Evolutionary conservation across 2,329 filamentous ascomycete genomes (phyloP), one percentile per base, ranked within the genome.

Genomic region (Penicillium olsonii): DNA sequence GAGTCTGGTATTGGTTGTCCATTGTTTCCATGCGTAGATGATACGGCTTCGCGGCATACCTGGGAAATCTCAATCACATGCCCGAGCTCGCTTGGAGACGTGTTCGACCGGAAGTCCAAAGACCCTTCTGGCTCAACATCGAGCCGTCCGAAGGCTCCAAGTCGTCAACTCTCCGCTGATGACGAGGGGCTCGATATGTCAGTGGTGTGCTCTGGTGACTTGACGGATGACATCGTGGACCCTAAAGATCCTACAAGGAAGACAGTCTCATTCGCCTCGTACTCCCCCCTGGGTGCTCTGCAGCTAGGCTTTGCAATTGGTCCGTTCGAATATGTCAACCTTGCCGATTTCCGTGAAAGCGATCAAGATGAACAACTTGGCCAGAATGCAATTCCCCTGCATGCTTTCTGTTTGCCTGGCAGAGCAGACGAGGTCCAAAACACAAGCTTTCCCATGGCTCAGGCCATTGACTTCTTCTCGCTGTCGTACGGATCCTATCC

Each of bases 301-400:
- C 92, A 97, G 67, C 85, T 99, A 56, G 92, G 92, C 4, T 96
- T 99, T 68, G 89, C 91, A 2, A 83, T 97, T 48, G 94, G 95
- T 0, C 94, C 95, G 0, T 99, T 99, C 67, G 91, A 97, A 69
- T 87, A 92, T 59, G 86, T 97, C 45, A 90, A 96, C 65, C 78
- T 99, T 5, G 87, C 90, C 2, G 88, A 92, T 60, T 96, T 90
- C 62, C 85, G 95, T 42, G 90, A 92, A 38, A 90, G 90, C 54
- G 90, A 95, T 59, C 90, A 96, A 57, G 92, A 96, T 64, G 90
- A 95, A 60, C 90, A 92, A 67, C 82, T 99, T 46, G 90, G 90
- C 3, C 84, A 87, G 56, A 95, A 90, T 64, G 91, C 92, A 0
- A 84, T 96, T 55, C 91, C 92, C 56, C 83, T 99, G 3, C 85